These are phyloP conservation scores for Kentomonas sorsogonicus DNA, from an alignment of 208 protist species.

Conservation along the genomic window DNA sequence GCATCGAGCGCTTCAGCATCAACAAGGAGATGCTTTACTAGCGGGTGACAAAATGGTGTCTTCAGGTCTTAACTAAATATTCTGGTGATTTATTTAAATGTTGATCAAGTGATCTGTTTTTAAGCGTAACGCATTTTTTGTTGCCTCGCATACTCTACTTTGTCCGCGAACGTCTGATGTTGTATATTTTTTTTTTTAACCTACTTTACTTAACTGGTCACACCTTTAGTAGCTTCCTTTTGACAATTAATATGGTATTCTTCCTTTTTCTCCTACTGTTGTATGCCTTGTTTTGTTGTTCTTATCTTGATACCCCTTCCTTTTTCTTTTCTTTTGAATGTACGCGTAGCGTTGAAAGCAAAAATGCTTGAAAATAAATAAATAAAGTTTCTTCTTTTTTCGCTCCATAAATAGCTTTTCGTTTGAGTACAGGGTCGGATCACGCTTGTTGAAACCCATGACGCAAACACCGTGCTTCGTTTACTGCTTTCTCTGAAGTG, in stretches of 20 bases:
- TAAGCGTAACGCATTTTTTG: neutral
- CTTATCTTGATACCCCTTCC: neutral
- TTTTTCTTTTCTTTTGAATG: neutral
- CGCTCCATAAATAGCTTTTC: neutral
- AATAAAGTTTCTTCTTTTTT: no score
- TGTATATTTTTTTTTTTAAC: no score
- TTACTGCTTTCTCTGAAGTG: neutral
- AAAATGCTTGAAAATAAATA: no score
- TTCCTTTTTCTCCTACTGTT: neutral
- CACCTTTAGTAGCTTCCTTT: neutral
- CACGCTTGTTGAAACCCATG: neutral
- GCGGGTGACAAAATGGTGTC: neutral
- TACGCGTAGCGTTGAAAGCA: neutral
- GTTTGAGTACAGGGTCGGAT: neutral
- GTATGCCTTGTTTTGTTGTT: neutral
- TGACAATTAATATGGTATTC: neutral
- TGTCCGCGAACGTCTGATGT: neutral
- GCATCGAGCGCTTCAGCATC: neutral
- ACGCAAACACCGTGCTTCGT: neutral
- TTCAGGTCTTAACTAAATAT: neutral
- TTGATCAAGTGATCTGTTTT: neutral
- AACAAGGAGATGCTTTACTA: constrained; percentile 1
- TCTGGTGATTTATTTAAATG: neutral
- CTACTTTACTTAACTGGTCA: no score
- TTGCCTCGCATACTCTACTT: neutral